These are phyloP conservation scores for Camellia granthamiana DNA, from an alignment of 148 eudicot species.

Conservation along the genomic window DNA sequence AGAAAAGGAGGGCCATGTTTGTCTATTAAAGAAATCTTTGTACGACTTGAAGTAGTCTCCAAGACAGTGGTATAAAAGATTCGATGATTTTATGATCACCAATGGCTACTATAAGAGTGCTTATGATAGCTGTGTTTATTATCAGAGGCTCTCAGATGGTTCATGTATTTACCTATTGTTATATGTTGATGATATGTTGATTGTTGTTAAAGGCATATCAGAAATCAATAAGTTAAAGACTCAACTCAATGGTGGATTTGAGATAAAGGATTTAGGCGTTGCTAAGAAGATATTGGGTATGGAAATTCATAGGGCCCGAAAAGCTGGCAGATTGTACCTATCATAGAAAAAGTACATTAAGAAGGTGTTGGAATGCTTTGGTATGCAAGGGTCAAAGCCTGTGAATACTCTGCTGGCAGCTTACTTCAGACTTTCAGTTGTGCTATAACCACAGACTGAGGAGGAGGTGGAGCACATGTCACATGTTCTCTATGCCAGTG, in stretches of 20 bases:
- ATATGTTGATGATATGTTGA: neutral
- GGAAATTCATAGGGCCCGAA: neutral
- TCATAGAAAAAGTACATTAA: neutral
- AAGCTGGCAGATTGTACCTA: neutral
- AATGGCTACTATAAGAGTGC: neutral
- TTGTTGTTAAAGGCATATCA: neutral
- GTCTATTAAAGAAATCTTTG: neutral
- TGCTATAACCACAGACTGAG: neutral
- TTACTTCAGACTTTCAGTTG: neutral
- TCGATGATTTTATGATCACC: neutral
- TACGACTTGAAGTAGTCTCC: neutral
- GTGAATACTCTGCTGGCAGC: neutral
- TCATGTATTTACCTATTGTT: neutral
- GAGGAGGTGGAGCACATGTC: neutral
- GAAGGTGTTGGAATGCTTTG: neutral
- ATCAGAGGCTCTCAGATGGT: too few species aligned
- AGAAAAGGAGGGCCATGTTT: constrained; percentile 1
- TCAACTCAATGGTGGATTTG: neutral
- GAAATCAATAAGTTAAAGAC: neutral
- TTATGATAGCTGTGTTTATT: neutral
- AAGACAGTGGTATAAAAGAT: neutral
- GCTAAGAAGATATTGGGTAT: neutral
- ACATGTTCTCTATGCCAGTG: neutral
- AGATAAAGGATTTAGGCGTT: neutral
- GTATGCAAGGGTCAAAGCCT: neutral